Evolutionary conservation across 2,329 filamentous ascomycete species (phyloP).

Genomic region (Aspergillus brunneoviolaceus): DNA sequence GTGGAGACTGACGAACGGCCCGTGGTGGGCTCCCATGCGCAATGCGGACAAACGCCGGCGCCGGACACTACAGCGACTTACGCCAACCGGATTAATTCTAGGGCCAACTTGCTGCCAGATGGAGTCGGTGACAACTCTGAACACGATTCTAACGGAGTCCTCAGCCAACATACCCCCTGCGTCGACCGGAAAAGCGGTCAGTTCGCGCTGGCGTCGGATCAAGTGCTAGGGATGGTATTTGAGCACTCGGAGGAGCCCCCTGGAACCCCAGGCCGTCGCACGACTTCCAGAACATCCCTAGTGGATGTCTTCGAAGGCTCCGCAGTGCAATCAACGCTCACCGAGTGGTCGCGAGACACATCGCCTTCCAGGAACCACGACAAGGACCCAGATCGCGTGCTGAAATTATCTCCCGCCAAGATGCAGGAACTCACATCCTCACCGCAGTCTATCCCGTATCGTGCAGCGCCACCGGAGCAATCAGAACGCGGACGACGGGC

Average conservation of each 20-base stretch:
- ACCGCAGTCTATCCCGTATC: conserved; percentile 54
- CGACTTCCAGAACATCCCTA: conserved; percentile 23
- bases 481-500: conserved; percentile 22
- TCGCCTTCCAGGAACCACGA: conserved; percentile 26
- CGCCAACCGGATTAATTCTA: conserved; percentile 1
- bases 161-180: conserved; percentile 5
- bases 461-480: conserved; percentile 33
- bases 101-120: neutral
- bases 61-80: neutral
- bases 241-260: conserved; percentile 16
- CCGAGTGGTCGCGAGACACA: conserved; percentile 24
- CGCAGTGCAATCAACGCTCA: conserved; percentile 24
- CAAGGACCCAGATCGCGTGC: conserved; percentile 29
- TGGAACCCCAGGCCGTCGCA: conserved; percentile 9
- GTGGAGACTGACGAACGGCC: neutral
- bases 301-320: conserved; percentile 33
- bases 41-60: neutral
- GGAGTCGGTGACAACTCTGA: conserved; percentile 1
- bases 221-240: conserved; percentile 22
- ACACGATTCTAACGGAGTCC: neutral
- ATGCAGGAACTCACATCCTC: conserved; percentile 57
- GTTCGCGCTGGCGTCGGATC: conserved; percentile 14
- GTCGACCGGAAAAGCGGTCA: conserved; percentile 18
- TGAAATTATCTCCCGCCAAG: conserved; percentile 56
- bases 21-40: neutral